These are phyloP conservation scores for Amphibolis antarctica DNA, from an alignment of 106 monocot species.

Conservation along the genomic window DNA sequence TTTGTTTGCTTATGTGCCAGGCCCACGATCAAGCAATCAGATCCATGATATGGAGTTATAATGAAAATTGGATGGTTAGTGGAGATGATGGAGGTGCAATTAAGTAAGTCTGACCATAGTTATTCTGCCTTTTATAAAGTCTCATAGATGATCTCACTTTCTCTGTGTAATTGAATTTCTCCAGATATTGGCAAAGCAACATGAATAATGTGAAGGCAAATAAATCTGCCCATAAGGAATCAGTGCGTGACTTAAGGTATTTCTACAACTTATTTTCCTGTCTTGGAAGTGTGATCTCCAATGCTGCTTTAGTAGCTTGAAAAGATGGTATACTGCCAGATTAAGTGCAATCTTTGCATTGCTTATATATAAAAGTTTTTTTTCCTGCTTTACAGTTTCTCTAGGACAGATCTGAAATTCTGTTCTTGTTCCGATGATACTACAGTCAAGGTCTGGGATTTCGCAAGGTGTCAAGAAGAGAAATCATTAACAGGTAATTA, in stretches of 20 bases:
- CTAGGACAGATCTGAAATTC: conserved; percentile 90
- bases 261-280: neutral
- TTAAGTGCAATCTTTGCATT: neutral
- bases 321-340: too few relatives aligned
- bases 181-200: conserved; percentile 96
- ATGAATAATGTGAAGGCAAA: conserved; percentile 99
- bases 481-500: conserved; percentile 93
- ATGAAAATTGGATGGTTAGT: conserved; percentile 99
- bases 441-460: conserved; percentile 97
- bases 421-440: conserved; percentile 99
- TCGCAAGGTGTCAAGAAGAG: conserved; percentile 97
- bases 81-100: conserved; percentile 98
- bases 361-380: conserved; percentile 1
- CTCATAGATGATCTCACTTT: neutral
- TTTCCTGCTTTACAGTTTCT: conserved; percentile 54
- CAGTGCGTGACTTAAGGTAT: conserved; percentile 86
- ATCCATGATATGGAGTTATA: conserved; percentile 98
- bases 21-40: conserved; percentile 95
- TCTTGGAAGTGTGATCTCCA: neutral
- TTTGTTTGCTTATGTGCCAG: conserved; percentile 23
- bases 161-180: neutral
- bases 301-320: neutral
- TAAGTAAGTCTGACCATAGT: conserved; percentile 38
- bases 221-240: conserved; percentile 96
- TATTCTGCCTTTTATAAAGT: neutral